Percentiles rank a stretch among this genome's conserved stretches.
Evolutionary conservation across 495 filamentous ascomycete genomes (phyloP).

Genomic region (Physcia stellaris): DNA sequence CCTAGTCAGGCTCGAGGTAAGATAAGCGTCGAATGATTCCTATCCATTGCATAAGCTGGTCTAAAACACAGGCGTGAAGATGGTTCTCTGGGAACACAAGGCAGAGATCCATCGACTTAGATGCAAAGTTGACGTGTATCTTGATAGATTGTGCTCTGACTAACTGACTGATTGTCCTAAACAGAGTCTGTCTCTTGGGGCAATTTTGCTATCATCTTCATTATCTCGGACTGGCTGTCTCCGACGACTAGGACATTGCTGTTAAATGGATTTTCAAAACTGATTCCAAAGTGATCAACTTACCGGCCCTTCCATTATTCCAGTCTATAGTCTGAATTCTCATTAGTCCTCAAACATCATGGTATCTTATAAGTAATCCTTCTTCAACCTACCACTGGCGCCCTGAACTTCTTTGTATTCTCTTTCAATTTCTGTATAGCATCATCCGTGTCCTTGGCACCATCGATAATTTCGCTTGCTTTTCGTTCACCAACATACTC

Average conservation of each 20-base stretch:
- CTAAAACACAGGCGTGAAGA: no score
- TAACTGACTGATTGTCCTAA: no score
- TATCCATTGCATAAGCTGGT: no score
- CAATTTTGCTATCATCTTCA: slow-evolving; percentile 56
- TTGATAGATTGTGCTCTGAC: no score
- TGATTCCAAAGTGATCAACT: background rate
- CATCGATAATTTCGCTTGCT: slow-evolving; percentile 46
- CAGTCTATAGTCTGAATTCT: slow-evolving; percentile 67
- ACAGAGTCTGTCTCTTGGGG: slow-evolving; percentile 29
- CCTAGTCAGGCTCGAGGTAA: no score
- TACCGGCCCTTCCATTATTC: slow-evolving; percentile 69
- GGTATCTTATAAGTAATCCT: background rate
- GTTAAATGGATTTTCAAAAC: slow-evolving; percentile 8
- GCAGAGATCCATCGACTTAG: no score
- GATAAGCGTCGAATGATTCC: no score
- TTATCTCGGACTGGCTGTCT: slow-evolving; percentile 69
- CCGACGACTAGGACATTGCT: slow-evolving; percentile 36
- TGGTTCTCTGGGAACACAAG: no score
- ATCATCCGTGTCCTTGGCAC: slow-evolving; percentile 56
- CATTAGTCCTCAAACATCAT: slow-evolving; percentile 1
- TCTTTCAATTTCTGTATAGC: slow-evolving; percentile 61
- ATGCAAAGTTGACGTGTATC: no score
- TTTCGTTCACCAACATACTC: slow-evolving; percentile 49
- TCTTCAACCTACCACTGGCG: slow-evolving; percentile 50
- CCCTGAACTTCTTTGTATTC: slow-evolving; percentile 43